Base-by-base conservation (phyloP, 2,329 filamentous ascomycete genomes). In the Fusarium sp. region DNA sequence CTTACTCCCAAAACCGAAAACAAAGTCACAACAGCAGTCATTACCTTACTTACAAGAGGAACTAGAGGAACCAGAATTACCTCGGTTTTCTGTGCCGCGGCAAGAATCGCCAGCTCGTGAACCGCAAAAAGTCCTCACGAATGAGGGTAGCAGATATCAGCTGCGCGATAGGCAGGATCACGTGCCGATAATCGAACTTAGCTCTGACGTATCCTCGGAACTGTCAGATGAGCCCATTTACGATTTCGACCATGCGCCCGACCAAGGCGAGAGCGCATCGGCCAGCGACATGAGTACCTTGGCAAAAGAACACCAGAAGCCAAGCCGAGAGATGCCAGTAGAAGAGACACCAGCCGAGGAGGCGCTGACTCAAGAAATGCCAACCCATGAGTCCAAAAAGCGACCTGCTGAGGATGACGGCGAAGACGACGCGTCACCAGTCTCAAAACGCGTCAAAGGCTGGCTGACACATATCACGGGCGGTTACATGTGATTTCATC, bases 381-480 rank as follows among this genome's bases (percentile, higher is more conserved):
- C 64, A 0, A 46, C 56, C 12, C 52, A 38, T 19, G 50, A 68
- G 25, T 68, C 54, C 5, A 49, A 42, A 16, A 64, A 64, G 43
- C 35, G 60, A 28, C 33, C 56, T 16, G 66, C 66, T 1, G 66
- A 60, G 12, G 53, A 67, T 7, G 63, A 68, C 2, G 64, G 37
- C 9, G 37, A 63, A 19, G 50, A 58, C 33, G 66, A 69, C 7
- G 43, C 67, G 8, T 69, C 67, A 1, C 65, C 67, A 18, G 67
- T 58, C 16, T 35, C 64, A 18, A 69, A 69, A 42, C 52, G 67
- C 15, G 59, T 69, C 25, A 69, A 50, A 35, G 62, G 50, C 21
- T 69, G 67, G 67, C 7, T 68, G 28, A 43, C 42, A 9, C 49
- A 32, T 15, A 42, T 69, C 3, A 69, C 59, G 9, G 65, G 67